Percentiles rank a stretch among this genome's conserved stretches.
Evolutionary conservation across 306 rosid genomes (phyloP).

Genomic region (Pyrus pyrifolia): DNA sequence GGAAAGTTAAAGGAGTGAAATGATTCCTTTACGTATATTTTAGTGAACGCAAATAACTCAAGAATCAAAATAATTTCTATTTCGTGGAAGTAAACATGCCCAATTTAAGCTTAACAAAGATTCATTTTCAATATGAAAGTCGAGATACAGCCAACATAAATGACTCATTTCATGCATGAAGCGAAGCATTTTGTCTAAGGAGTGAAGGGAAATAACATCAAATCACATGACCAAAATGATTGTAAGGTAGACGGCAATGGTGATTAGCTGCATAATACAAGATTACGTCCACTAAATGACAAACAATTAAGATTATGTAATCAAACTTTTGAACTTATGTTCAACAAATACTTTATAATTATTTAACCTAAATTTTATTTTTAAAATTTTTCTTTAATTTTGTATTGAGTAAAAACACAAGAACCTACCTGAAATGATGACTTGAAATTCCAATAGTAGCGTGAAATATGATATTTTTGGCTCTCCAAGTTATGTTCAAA

Average conservation of each 20-base stretch:
- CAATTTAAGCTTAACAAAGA: too few relatives aligned
- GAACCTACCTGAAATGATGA: not conserved
- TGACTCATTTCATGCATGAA: too few relatives aligned
- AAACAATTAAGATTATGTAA: not conserved
- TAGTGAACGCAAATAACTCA: too few relatives aligned
- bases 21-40: too few relatives aligned
- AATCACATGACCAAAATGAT: conserved; percentile 5
- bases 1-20: too few relatives aligned
- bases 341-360: not conserved
- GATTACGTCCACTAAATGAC: not conserved
- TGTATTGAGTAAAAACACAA: not conserved
- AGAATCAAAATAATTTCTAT: too few relatives aligned
- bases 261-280: not conserved
- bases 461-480: not conserved
- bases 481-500: not conserved
- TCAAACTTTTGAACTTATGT: not conserved
- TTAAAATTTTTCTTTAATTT: too few relatives aligned
- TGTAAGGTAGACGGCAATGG: not conserved
- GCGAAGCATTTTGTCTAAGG: not conserved
- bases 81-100: too few relatives aligned
- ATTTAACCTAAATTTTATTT: not conserved
- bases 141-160: not conserved
- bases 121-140: not conserved
- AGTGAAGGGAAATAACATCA: not conserved
- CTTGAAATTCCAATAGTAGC: not conserved